Conservation (phyloP, 192 early-diverging fungal genomes). For the Dissophora globulifera region DNA sequence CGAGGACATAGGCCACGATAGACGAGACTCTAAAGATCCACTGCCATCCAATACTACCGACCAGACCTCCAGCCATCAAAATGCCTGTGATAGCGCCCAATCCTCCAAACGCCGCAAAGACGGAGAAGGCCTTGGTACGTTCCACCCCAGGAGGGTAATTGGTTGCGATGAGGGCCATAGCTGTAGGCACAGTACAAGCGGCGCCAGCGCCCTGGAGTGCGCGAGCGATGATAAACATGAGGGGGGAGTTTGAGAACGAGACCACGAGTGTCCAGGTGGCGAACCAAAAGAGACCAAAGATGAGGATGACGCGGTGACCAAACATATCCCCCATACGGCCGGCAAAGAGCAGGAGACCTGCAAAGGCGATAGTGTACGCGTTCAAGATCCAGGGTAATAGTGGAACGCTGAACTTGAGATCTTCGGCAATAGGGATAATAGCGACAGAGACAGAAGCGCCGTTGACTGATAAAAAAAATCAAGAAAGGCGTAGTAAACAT, state of each 20-base stretch:
- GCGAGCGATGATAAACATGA: slow-evolving; percentile 45
- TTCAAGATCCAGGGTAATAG: slow-evolving; percentile 37
- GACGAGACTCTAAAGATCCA: slow-evolving; percentile 55
- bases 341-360: slow-evolving; percentile 34
- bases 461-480: slow-evolving; percentile 21
- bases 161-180: slow-evolving; percentile 49
- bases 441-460: slow-evolving; percentile 44
- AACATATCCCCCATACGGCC: slow-evolving; percentile 54
- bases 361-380: slow-evolving; percentile 50
- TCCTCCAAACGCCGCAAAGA: slow-evolving; percentile 48
- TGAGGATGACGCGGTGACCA: slow-evolving; percentile 46
- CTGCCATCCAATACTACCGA: slow-evolving; percentile 44
- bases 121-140: slow-evolving; percentile 34
- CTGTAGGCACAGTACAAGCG: slow-evolving; percentile 34
- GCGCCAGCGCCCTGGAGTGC: slow-evolving; percentile 50
- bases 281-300: slow-evolving; percentile 49
- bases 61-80: slow-evolving; percentile 46
- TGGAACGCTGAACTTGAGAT: slow-evolving; percentile 26
- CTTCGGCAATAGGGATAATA: slow-evolving; percentile 35
- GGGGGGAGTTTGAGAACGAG: slow-evolving; percentile 32
- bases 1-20: slow-evolving; percentile 21
- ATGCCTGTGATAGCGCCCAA: slow-evolving; percentile 38
- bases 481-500: background rate
- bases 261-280: slow-evolving; percentile 34
- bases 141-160: slow-evolving; percentile 30